Evolutionary conservation across 2,329 filamentous ascomycete genomes (phyloP), one percentile per base, ranked within the genome.

Genomic region (Elsinoe perseae): DNA sequence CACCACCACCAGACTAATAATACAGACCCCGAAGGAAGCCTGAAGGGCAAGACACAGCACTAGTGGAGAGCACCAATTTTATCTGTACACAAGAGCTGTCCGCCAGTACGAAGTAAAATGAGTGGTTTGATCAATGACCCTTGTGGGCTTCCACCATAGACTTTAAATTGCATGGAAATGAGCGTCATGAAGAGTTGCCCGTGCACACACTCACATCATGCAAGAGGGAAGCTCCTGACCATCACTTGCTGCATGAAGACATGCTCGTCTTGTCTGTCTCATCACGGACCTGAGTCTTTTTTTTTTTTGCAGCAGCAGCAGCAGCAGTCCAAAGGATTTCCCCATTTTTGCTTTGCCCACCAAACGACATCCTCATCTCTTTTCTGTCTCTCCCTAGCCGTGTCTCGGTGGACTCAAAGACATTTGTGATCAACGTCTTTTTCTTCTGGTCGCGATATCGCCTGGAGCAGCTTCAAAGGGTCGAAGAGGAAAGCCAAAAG

Each of bases 231-330:
- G 40, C 48, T 52, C 48, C 48, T 52, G 48, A 52, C 48, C 48
- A 52, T 52, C 48, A 52, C 48, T 48, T 52, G 48, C 48, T 52
- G 48, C 48, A 38, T 52, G 28, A 34, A 52, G 48, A 50, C 4
- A 27, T 44, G 40, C 40, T 44, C 18, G 20, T 25, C 8, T 32
- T 36, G 48, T 14, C 23, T 27, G 23, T 25, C 44, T 50, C 16
- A 44, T 30, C n/a, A n/a, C n/a, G n/a, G n/a, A 7, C 32, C 32
- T 36, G 48, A 52, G 48, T 18, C 48, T 38, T 52, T 52, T 52
- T 52, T 21, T 21, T 12, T 30, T 30, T 12, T 16, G 9, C 16
- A 3, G 18, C 30, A 3, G 23, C 8, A 6, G 32, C 12, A 14
- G n/a, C n/a, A n/a, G n/a, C n/a, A 12, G 32, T 36, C 9, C n/a